Evolutionary conservation across 805 yeast genomes (phyloP).

Genomic region (Pichia deserticola): DNA sequence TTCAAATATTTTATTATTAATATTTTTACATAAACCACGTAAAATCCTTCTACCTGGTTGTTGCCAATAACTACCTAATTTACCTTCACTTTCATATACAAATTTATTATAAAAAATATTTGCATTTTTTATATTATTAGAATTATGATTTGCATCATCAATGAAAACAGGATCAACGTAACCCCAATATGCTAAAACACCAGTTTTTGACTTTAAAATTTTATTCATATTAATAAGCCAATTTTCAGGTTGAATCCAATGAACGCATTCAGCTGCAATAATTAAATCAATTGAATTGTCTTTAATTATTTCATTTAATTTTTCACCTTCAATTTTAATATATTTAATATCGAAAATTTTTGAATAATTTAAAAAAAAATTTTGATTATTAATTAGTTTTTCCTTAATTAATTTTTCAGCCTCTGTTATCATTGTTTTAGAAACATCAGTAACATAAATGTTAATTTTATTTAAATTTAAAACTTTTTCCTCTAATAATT

Average conservation of each 20-base stretch:
- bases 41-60: constrained; percentile 68
- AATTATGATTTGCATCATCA: constrained; percentile 31
- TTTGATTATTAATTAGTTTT: not conserved
- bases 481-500: constrained; percentile 3
- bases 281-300: constrained; percentile 45
- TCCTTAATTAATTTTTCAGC: constrained; percentile 24
- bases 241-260: constrained; percentile 51
- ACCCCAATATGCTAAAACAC: constrained; percentile 64
- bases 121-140: not conserved
- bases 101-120: constrained; percentile 41
- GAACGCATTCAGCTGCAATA: constrained; percentile 80
- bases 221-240: constrained; percentile 28
- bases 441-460: constrained; percentile 41
- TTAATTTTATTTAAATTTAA: constrained; percentile 4
- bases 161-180: constrained; percentile 63
- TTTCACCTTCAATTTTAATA: constrained; percentile 19
- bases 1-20: constrained; percentile 34
- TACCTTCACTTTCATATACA: constrained; percentile 35
- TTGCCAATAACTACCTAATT: constrained; percentile 73
- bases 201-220: constrained; percentile 31
- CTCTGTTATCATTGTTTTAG: constrained; percentile 38
- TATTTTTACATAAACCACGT: constrained; percentile 35
- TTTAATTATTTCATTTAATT: constrained; percentile 14
- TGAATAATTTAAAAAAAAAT: not conserved
- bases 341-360: constrained; percentile 1